Conservation (phyloP, 1,284 basidiomycete genomes). For the Tilletia indica region DNA sequence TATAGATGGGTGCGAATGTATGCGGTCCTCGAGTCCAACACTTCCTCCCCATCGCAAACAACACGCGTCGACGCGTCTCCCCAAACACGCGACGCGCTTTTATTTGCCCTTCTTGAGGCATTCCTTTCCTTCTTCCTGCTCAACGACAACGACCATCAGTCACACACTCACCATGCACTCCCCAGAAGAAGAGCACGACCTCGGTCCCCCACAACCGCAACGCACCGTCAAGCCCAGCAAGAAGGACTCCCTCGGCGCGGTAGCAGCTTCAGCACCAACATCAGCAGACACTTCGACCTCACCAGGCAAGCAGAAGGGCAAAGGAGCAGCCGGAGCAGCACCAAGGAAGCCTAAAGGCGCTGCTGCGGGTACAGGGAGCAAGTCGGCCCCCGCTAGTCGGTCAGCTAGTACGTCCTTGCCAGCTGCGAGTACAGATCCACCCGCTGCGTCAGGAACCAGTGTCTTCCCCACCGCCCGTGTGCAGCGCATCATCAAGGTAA, state of each 20-base stretch:
- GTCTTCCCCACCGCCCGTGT: constrained; percentile 15
- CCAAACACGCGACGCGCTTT: constrained; percentile 1
- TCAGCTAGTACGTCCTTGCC: too few species aligned
- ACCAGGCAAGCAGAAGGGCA: background rate
- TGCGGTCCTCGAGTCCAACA: background rate
- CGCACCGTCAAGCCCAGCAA: background rate
- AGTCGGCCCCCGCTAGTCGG: background rate
- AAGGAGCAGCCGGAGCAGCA: background rate
- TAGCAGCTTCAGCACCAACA: background rate
- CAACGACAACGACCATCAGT: too few species aligned
- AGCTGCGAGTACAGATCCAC: background rate
- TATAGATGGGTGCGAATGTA: too few species aligned
- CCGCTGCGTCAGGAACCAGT: background rate
- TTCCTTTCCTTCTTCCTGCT: too few species aligned
- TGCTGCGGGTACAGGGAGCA: background rate
- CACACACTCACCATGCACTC: too few species aligned
- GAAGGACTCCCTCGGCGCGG: background rate
- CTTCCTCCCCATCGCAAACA: background rate
- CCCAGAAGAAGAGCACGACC: too few species aligned
- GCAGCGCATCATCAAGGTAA: constrained; percentile 17
- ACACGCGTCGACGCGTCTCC: constrained; percentile 7
- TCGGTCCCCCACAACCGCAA: background rate
- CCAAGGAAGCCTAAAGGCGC: background rate
- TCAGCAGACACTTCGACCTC: background rate
- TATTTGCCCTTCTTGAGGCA: too few species aligned